Evolutionary conservation across 805 yeast genomes (phyloP), one percentile per base, ranked within the genome.

Genomic region (Wickerhamomyces ciferrii): DNA sequence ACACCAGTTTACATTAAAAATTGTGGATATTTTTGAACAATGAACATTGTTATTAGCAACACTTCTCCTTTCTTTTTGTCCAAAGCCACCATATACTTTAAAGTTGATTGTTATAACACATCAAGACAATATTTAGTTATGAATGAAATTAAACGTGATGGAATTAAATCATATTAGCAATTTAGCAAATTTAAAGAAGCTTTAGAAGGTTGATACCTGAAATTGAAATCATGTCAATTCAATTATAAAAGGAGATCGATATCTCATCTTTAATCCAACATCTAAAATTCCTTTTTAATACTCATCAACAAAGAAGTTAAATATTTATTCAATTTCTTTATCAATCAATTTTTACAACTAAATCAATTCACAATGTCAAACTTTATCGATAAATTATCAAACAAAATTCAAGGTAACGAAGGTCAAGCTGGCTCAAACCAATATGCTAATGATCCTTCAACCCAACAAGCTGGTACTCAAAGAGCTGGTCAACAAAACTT

Each of bases 321-420:
- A 20, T 7, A n/a, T 9, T 35, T 21, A 9, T 19, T 43, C 37
- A 34, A 34, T 34, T 18, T 34, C 37, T 34, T 34, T 24, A 24
- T 6, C 6, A 24, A 6, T 24, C 10, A 24, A 6, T 24, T 24
- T 7, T 17, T 6, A 17, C 18, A 35, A 15, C 39, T 13, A 14
- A 29, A 27, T 40, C 18, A 13, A 15, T 32, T n/a, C 17, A 47
- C 21, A 42, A 58, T 58, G 62, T 55, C 62, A 39, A 56, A 56
- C 55, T 54, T 59, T 45, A 57, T 59, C 31, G 61, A 59, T 50
- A 59, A 59, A 50, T 32, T 58, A 45, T 47, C 60, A 39, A 47
- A 52, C 56, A 58, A 58, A 47, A 46, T 59, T 23, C 46, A 46
- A 21, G 57, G 60, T 24, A 56, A 59, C 18, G 42, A 43, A 46